These are phyloP conservation scores for Cordyceps cateniannulata DNA, from an alignment of 2,329 filamentous ascomycete species.

Conservation along the genomic window DNA sequence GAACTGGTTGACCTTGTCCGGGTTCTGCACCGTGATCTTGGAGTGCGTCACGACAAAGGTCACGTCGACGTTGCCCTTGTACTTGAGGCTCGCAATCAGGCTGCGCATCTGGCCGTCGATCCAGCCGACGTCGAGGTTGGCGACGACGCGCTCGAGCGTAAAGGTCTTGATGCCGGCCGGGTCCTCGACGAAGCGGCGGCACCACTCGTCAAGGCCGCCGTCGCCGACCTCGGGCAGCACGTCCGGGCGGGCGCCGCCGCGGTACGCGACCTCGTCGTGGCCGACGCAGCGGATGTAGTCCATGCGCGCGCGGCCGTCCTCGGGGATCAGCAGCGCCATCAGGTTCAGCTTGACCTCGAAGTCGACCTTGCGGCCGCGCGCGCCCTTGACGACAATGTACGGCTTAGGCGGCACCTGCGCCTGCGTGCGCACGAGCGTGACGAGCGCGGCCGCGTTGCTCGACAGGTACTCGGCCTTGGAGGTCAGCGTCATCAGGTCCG, in stretches of 20 bases:
- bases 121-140: constrained; percentile 49
- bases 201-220: constrained; percentile 43
- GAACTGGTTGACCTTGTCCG: constrained; percentile 48
- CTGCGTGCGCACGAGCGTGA: constrained; percentile 40
- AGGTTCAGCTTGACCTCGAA: constrained; percentile 50
- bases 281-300: constrained; percentile 49
- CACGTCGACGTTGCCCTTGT: constrained; percentile 43
- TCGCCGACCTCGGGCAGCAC: constrained; percentile 37
- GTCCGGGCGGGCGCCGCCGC: constrained; percentile 38
- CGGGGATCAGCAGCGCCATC: constrained; percentile 45
- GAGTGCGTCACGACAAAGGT: constrained; percentile 45
- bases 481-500: constrained; percentile 41
- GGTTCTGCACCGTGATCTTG: constrained; percentile 42
- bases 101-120: constrained; percentile 48
- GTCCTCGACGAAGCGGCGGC: constrained; percentile 40
- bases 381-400: constrained; percentile 43
- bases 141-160: constrained; percentile 44
- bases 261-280: constrained; percentile 42
- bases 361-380: constrained; percentile 37
- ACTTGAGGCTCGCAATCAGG: constrained; percentile 42
- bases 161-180: constrained; percentile 40
- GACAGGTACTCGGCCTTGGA: constrained; percentile 44
- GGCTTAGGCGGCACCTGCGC: constrained; percentile 50
- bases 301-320: constrained; percentile 36
- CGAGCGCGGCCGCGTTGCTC: constrained; percentile 37